Evolutionary conservation across 768 basidiomycete genomes (phyloP), one percentile per base, ranked within the genome.

Genomic region (Mycena capillaripes): DNA sequence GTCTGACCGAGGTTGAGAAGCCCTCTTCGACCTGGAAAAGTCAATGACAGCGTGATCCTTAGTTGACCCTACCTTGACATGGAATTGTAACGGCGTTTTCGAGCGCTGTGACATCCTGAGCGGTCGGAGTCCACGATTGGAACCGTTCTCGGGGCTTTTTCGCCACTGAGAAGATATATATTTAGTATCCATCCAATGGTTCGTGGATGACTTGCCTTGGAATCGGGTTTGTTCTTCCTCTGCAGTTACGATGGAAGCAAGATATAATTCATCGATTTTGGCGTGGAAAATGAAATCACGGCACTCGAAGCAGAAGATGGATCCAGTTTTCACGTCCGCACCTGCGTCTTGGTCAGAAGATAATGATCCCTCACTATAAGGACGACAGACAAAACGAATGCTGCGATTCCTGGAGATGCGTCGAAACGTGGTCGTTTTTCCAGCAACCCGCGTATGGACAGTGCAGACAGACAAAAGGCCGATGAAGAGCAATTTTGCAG

Each of bases 1-100:
- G 97, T 98, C 79, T 96, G 93, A 2, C 96, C 95, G 0, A 97
- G 89, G 80, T 97, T 97, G 50, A 96, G 83, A 4, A 97, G 85
- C 0, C 96, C 96, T 68, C 94, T 87, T 23, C 94, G 90, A 62
- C 92, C 95, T 95, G 48, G 12, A 38, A 10, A 27, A 62, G 12
- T 73, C 29, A 44, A 12, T 30, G n/a, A 65, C 12, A 11, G 19
- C 21, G 30, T 4, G 4, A 14, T 25, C 10, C 25, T 27, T 36
- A 3, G 21, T 56, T 21, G 12, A 9, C 2, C 32, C 9, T 36
- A 56, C 95, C 92, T 87, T 95, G 92, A 81, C 96, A 97, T n/a
- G 93, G 86, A 52, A 95, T 82, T 12, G 86, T 59, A 9, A 82
- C 82, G 6, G 88, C 81, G 32, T 86, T 85, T 46, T 89, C 86